Conservation (phyloP, 345 rosid genomes). For the Populus tremula region DNA sequence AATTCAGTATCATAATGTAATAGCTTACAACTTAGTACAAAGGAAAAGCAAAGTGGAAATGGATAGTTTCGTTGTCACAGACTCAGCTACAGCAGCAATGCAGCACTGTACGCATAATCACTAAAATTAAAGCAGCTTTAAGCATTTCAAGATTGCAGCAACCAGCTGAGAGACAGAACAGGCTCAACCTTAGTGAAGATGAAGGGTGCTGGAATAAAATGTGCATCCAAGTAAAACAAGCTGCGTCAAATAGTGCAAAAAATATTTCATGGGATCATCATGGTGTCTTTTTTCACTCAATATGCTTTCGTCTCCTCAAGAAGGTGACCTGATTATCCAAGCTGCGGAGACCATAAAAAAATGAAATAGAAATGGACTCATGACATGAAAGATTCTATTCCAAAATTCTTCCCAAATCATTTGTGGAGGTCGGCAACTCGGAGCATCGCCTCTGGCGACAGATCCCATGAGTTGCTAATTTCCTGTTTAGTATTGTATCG, state of each 20-base stretch:
- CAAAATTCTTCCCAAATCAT: not conserved
- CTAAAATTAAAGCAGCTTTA: too few species aligned
- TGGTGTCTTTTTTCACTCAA: slow-evolving; percentile 38
- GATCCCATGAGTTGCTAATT: not conserved
- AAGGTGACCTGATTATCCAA: slow-evolving; percentile 43
- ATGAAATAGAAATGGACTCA: not conserved
- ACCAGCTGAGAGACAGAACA: not conserved
- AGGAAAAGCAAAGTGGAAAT: too few species aligned
- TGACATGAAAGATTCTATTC: not conserved
- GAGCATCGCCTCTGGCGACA: slow-evolving; percentile 1
- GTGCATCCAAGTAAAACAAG: not conserved
- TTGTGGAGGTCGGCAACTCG: not conserved
- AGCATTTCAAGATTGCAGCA: not conserved
- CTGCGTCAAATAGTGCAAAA: slow-evolving; percentile 18
- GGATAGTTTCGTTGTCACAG: too few species aligned
- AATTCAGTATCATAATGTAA: too few species aligned
- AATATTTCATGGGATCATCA: slow-evolving; percentile 51
- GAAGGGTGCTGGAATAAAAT: not conserved
- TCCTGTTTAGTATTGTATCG: too few species aligned
- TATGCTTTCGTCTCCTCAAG: slow-evolving; percentile 59
- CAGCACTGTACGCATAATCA: too few species aligned
- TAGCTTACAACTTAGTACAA: too few species aligned
- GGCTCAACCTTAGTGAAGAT: too few species aligned
- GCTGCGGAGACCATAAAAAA: not conserved
- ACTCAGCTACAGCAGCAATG: too few species aligned